Percentiles rank a stretch among this genome's conserved stretches.
Conservation (phyloP, 257 asterid genomes). For the Solanum pinnatisectum region DNA sequence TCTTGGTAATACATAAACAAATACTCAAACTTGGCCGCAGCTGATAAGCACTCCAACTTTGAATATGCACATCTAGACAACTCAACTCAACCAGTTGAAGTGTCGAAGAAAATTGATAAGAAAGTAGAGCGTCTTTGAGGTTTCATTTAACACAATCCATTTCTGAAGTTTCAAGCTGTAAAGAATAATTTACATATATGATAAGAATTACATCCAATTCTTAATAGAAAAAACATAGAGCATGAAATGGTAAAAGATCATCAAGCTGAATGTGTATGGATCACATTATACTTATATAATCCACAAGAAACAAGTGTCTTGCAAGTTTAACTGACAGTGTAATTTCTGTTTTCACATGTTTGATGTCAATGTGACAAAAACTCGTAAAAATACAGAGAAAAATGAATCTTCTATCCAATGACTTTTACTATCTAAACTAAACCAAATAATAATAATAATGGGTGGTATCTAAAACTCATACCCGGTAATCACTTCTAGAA, state of each 20-base stretch:
- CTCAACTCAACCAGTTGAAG: not conserved
- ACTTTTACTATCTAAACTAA: not conserved
- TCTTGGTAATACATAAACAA: not conserved
- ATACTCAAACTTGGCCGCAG: not conserved
- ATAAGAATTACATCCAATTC: not conserved
- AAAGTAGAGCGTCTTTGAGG: not conserved
- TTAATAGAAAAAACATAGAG: not conserved
- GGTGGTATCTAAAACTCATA: not conserved
- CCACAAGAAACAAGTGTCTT: not conserved
- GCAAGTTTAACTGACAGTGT: not conserved
- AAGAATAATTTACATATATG: not conserved
- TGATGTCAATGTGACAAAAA: not conserved
- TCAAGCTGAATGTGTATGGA: not conserved
- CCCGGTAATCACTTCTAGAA: not conserved
- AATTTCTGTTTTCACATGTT: not conserved
- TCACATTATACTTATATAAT: not conserved
- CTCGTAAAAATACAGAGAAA: not conserved
- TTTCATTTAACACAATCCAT: not conserved
- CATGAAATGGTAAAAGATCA: not conserved
- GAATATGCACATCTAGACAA: not conserved
- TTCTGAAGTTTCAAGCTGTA: not conserved
- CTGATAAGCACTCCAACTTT: not conserved
- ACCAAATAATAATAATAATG: not conserved
- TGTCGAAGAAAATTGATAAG: not conserved
- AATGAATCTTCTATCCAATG: not conserved